These are phyloP conservation scores for Basidioascus undulatus DNA, from an alignment of 768 basidiomycete genomes.

Conservation along the genomic window DNA sequence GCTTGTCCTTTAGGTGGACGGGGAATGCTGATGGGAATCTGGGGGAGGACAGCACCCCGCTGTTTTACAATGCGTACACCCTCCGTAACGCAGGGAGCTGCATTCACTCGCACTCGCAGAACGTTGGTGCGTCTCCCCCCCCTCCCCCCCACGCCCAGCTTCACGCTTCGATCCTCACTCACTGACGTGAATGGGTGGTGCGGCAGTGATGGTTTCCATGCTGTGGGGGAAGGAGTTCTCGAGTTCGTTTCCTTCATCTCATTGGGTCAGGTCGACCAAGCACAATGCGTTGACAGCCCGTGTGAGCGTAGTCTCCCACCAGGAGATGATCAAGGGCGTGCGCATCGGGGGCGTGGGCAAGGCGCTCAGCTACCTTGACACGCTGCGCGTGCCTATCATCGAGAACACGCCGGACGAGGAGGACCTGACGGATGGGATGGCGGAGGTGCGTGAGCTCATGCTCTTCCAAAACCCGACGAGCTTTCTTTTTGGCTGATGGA, in stretches of 20 bases:
- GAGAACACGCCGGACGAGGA: constrained; percentile 79
- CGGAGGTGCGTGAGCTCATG: constrained; percentile 21
- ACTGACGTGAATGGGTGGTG: too few species aligned
- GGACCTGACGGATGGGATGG: constrained; percentile 72
- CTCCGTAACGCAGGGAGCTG: constrained; percentile 56
- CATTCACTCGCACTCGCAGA: constrained; percentile 76
- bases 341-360: constrained; percentile 47
- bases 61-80: constrained; percentile 81
- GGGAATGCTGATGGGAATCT: too few species aligned
- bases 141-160: not conserved
- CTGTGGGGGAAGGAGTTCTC: constrained; percentile 48
- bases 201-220: constrained; percentile 67
- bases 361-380: constrained; percentile 64
- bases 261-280: too few species aligned
- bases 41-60: too few species aligned
- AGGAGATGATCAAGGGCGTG: constrained; percentile 90
- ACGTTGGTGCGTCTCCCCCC: constrained; percentile 23
- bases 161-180: not conserved
- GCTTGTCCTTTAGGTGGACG: too few species aligned
- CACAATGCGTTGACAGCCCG: too few species aligned
- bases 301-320: too few species aligned
- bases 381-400: constrained; percentile 63
- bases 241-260: too few species aligned
- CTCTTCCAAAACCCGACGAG: not conserved
- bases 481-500: not conserved